A percentile compares a stretch with the other conserved stretches of the same genome.
These are phyloP conservation scores for Yamadazyma trypodendri DNA, from an alignment of 1,139 yeast species.

Conservation along the genomic window DNA sequence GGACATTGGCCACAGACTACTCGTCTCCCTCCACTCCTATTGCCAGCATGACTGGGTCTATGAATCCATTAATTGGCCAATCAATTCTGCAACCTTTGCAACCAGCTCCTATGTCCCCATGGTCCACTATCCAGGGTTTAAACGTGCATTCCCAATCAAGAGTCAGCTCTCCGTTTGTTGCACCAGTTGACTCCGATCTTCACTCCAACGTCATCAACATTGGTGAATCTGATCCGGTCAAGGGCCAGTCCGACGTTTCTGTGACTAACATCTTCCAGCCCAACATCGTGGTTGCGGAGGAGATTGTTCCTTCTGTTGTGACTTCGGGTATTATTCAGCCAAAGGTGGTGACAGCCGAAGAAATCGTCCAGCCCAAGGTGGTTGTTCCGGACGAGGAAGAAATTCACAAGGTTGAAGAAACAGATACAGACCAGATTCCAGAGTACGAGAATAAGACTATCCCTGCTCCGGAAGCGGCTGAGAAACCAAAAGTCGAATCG, in stretches of 20 bases:
- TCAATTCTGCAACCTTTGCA: slow-evolving; percentile 17
- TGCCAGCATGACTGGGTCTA: slow-evolving; percentile 10
- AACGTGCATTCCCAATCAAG: slow-evolving; percentile 37
- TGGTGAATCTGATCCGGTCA: slow-evolving; percentile 28
- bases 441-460: too few relatives aligned
- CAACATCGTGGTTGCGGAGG: slow-evolving; percentile 9
- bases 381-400: slow-evolving; percentile 2
- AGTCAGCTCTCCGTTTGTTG: slow-evolving; percentile 42
- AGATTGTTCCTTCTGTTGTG: too few relatives aligned
- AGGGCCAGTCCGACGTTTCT: slow-evolving; percentile 2
- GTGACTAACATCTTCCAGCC: slow-evolving; percentile 10
- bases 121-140: slow-evolving; percentile 22
- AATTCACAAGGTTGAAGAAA: too few relatives aligned
- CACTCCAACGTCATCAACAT: slow-evolving; percentile 8
- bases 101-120: slow-evolving; percentile 45
- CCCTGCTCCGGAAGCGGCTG: neutral
- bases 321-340: slow-evolving; percentile 4
- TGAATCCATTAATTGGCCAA: slow-evolving; percentile 1
- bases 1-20: slow-evolving; percentile 24
- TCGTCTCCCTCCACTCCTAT: slow-evolving; percentile 31
- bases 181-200: slow-evolving; percentile 13
- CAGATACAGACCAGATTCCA: too few relatives aligned
- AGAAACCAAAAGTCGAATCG: slow-evolving; percentile 2
- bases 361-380: slow-evolving; percentile 4
- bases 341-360: slow-evolving; percentile 4